Evolutionary conservation across 805 yeast species (phyloP), one percentile per base, ranked within the genome.

Genomic region (Candida sakaeoensis): DNA sequence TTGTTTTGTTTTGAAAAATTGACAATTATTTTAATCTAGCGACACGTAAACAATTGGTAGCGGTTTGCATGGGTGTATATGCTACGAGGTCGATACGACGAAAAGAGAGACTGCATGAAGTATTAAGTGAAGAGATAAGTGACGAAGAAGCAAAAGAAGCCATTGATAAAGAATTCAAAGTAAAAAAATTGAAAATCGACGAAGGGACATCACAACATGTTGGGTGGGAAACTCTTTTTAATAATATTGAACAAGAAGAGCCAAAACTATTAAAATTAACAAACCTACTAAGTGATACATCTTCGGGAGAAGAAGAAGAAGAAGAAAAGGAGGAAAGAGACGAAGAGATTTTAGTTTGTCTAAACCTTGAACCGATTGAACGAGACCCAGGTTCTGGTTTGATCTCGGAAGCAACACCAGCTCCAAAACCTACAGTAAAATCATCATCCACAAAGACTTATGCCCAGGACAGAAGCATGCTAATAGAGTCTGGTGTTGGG

Each of bases 211-310:
- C n/a, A n/a, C n/a, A 31, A 13, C 3, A 12, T 13, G 30, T 35
- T 23, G 47, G 45, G 12, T 54, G 57, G 57, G 40, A 40, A 25
- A 33, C 36, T 17, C 39, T 54, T 27, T 52, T 52, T 28, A 44
- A 47, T 12, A 45, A 42, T 29, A 44, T 54, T 6, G 49, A 37
- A 9, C 36, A 33, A 18, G 15, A 21, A 21, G 24, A 21, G 9
- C 24, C 24, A 21, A 21, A 21, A 26, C n/a, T 13, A 12, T 9
- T 6, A 26, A 26, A 26, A 26, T 26, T 13, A 12, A 5, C n/a
- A 26, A 26, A 26, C 9, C 24, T 26, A 6, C 13, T 6, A 24
- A 13, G 9, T 24, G 37, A 6, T 5, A 28, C 23, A 9, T 13
- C 21, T 7, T 29, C 25, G 14, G 28, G 9, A 8, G 36, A 33